Evolutionary conservation across 306 rosid species (phyloP).

Genomic region (Castanospermum australe): DNA sequence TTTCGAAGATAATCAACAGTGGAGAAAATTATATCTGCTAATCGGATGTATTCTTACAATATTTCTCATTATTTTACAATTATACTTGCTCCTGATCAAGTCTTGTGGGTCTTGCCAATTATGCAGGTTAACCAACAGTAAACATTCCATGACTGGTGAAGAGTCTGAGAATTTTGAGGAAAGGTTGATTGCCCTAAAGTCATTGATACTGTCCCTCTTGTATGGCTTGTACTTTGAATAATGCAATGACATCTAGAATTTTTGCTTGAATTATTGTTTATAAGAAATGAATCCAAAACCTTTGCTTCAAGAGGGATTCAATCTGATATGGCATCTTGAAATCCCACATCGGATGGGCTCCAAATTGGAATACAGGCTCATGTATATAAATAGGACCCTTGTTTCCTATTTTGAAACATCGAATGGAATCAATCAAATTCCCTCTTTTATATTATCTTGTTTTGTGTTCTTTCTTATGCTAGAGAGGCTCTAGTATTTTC

Average conservation of each 20-base stretch:
- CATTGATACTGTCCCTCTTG: not conserved
- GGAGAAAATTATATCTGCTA: not conserved
- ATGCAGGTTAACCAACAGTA: not conserved
- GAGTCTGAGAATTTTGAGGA: not conserved
- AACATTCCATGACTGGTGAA: not conserved
- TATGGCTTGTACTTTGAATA: not conserved
- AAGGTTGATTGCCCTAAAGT: not conserved
- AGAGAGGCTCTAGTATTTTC: too few relatives aligned
- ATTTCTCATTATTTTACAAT: not conserved
- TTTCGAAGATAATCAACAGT: slow-evolving; percentile 5
- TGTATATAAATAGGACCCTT: too few relatives aligned
- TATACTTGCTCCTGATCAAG: not conserved
- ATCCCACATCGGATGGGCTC: too few relatives aligned
- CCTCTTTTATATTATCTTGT: too few relatives aligned
- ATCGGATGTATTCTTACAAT: not conserved
- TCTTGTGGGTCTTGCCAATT: not conserved
- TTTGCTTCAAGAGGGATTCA: not conserved
- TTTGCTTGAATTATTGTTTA: not conserved
- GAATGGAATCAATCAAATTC: too few relatives aligned
- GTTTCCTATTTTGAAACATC: too few relatives aligned
- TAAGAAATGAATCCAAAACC: not conserved
- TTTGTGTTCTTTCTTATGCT: too few relatives aligned
- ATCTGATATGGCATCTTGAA: too few relatives aligned
- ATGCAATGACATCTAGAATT: not conserved
- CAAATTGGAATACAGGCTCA: too few relatives aligned